Conservation (phyloP, 257 asterid genomes). For the Coffea canephora region DNA sequence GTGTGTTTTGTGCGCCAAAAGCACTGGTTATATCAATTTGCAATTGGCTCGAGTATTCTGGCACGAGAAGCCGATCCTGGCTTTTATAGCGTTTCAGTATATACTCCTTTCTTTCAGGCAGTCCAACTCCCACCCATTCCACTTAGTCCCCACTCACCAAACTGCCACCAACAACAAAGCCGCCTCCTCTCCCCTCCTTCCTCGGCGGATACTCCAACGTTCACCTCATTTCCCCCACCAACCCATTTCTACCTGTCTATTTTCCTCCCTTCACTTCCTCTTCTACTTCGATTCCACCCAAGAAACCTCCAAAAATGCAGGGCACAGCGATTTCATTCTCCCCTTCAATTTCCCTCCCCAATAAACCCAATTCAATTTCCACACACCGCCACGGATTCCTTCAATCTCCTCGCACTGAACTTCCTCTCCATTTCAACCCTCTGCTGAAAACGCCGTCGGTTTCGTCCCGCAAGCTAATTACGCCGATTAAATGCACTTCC, state of each 20-base stretch:
- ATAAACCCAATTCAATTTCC: constrained; percentile 25
- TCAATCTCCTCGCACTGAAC: constrained; percentile 27
- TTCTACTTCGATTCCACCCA: not conserved
- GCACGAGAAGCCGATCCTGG: too few relatives aligned
- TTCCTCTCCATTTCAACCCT: constrained; percentile 20
- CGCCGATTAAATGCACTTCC: constrained; percentile 40
- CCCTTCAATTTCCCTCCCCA: constrained; percentile 42
- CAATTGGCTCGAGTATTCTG: too few relatives aligned
- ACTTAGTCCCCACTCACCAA: not conserved
- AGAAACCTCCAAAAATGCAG: constrained; percentile 48
- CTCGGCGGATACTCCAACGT: constrained; percentile 33
- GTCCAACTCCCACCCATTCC: too few relatives aligned
- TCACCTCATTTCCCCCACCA: not conserved
- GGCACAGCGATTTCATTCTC: constrained; percentile 55
- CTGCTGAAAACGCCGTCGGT: constrained; percentile 1
- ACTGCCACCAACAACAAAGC: not conserved
- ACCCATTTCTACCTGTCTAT: not conserved
- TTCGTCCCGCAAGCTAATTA: constrained; percentile 12
- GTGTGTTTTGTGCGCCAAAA: too few relatives aligned
- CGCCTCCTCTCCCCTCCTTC: constrained; percentile 15
- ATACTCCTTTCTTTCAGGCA: too few relatives aligned
- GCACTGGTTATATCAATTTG: too few relatives aligned
- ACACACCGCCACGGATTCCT: not conserved
- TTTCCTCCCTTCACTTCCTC: not conserved
- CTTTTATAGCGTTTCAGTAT: too few relatives aligned